These are phyloP conservation scores for Hibiscus syriacus DNA, from an alignment of 345 rosid genomes.

Conservation along the genomic window DNA sequence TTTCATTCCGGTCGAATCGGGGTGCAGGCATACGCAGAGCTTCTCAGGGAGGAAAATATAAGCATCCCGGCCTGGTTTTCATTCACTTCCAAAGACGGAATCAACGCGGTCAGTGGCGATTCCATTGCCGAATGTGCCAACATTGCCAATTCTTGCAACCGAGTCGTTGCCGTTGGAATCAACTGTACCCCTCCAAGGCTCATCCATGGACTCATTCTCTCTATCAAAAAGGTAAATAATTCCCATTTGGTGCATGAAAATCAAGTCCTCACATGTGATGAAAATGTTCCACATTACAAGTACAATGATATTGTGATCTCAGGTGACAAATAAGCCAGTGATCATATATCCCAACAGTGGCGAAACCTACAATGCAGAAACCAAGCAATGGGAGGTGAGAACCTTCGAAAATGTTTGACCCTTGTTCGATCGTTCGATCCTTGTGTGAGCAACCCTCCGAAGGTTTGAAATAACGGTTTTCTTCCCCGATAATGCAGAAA, in stretches of 20 bases:
- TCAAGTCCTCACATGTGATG: not conserved
- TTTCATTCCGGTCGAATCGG: not conserved
- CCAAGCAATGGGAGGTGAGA: slow-evolving; percentile 78
- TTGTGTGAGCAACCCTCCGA: too few relatives aligned
- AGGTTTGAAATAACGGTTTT: too few relatives aligned
- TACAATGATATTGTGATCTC: not conserved
- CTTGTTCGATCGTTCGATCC: too few relatives aligned
- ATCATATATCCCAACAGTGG: slow-evolving; percentile 81
- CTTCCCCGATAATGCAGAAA: slow-evolving; percentile 51
- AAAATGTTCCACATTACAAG: not conserved
- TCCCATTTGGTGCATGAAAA: not conserved
- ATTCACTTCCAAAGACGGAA: slow-evolving; percentile 65
- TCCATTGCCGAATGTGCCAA: slow-evolving; percentile 60
- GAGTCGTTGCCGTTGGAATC: slow-evolving; percentile 70
- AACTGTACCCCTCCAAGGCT: slow-evolving; percentile 80
- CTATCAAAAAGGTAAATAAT: slow-evolving; percentile 38
- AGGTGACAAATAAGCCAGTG: slow-evolving; percentile 71
- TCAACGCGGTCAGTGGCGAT: slow-evolving; percentile 66
- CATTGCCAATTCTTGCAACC: slow-evolving; percentile 65
- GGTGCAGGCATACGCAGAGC: slow-evolving; percentile 68
- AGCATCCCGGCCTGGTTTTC: slow-evolving; percentile 81
- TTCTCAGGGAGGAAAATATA: slow-evolving; percentile 67
- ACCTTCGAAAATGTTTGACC: too few relatives aligned
- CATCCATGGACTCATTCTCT: slow-evolving; percentile 50
- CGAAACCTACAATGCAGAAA: slow-evolving; percentile 55